phyloP scores from a whole-genome alignment of 495 filamentous ascomycete species.

The Viridothelium virens region DNA sequence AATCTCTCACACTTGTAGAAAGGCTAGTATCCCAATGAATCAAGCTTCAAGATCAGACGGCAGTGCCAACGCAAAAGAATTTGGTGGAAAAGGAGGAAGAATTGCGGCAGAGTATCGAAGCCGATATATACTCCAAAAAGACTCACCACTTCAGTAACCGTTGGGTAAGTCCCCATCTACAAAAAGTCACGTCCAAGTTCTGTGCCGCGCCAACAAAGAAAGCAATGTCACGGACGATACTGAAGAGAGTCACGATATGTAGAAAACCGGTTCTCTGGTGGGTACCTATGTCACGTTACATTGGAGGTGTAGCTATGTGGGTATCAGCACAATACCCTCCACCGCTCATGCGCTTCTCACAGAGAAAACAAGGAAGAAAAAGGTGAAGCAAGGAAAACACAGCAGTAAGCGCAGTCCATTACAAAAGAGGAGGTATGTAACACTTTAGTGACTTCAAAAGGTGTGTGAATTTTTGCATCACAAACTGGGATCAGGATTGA shows the following conservation, averaged over 20 bases:
- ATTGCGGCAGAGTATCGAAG: neutral
- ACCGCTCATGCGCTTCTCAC: neutral
- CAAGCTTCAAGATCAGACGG: neutral
- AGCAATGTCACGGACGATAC: neutral
- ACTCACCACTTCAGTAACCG: neutral
- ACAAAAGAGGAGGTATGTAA: neutral
- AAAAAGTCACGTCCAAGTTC: neutral
- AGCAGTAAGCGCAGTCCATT: neutral
- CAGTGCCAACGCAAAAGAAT: neutral
- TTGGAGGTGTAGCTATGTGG: conserved; percentile 7
- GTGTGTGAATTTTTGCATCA: too few species aligned
- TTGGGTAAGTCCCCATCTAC: neutral
- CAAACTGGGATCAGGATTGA: too few species aligned
- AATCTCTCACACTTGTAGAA: neutral
- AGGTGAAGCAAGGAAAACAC: neutral
- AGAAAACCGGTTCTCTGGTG: neutral
- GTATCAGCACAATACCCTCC: conserved; percentile 8
- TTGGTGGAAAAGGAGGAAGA: neutral
- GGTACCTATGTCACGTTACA: neutral
- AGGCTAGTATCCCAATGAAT: neutral
- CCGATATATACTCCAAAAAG: neutral
- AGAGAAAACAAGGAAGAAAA: too few species aligned
- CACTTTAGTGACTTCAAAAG: neutral
- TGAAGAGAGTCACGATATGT: neutral
- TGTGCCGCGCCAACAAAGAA: neutral